These are phyloP conservation scores for Globisporangium okanoganense DNA, from an alignment of 352 stramenopile genomes.

Conservation along the genomic window DNA sequence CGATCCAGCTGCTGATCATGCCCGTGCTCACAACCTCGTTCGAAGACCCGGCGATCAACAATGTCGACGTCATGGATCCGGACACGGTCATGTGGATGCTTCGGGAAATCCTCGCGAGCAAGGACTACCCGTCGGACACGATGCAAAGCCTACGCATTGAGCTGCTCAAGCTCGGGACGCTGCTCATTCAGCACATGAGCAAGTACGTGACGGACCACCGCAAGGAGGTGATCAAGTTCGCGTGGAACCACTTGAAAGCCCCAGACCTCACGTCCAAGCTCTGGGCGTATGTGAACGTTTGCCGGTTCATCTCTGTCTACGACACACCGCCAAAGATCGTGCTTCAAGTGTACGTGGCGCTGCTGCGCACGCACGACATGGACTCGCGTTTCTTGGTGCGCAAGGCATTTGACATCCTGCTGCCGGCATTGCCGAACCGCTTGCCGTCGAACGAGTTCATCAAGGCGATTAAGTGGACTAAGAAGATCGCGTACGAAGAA, in stretches of 20 bases:
- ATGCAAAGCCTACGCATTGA: conserved; percentile 86
- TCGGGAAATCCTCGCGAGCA: conserved; percentile 83
- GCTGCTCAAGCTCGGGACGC: conserved; percentile 92
- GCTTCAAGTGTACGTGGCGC: conserved; percentile 94
- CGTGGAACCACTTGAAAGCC: conserved; percentile 95
- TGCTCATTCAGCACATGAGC: conserved; percentile 96
- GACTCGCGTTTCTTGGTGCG: conserved; percentile 94
- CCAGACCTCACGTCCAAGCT: conserved; percentile 95
- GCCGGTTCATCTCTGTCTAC: conserved; percentile 95
- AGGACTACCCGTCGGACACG: conserved; percentile 65
- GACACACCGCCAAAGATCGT: conserved; percentile 96
- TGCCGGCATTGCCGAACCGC: conserved; percentile 89
- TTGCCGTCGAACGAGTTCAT: conserved; percentile 93
- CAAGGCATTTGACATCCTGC: conserved; percentile 93
- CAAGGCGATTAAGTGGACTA: conserved; percentile 96
- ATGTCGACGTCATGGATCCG: conserved; percentile 82
- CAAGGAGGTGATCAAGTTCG: conserved; percentile 99
- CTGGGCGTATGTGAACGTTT: conserved; percentile 97
- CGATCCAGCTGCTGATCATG: conserved; percentile 92
- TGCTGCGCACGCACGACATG: conserved; percentile 93
- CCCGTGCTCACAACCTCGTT: conserved; percentile 90
- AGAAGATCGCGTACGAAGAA: conserved; percentile 98
- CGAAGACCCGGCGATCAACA: conserved; percentile 67
- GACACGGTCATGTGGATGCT: conserved; percentile 89
- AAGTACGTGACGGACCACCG: conserved; percentile 90